Percentiles rank a stretch among this genome's conserved stretches.
These are phyloP conservation scores for Colletotrichum sidae DNA, from an alignment of 2,329 filamentous ascomycete species.

Conservation along the genomic window DNA sequence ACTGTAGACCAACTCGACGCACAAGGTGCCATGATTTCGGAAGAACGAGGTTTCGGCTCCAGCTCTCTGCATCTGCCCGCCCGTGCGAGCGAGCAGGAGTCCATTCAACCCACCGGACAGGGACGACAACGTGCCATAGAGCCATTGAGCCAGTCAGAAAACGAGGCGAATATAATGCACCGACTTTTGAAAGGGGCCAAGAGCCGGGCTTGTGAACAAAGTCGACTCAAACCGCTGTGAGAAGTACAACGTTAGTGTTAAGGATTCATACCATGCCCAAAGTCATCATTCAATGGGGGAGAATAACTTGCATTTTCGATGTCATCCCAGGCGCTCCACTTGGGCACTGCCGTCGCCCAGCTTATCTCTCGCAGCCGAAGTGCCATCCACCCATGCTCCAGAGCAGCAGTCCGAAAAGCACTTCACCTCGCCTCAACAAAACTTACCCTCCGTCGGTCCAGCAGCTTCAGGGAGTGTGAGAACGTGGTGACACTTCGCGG, in stretches of 20 bases:
- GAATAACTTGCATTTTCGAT: background rate
- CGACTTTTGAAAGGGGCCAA: conserved; percentile 11
- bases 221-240: background rate
- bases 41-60: conserved; percentile 2
- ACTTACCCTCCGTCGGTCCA: background rate
- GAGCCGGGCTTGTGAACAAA: background rate
- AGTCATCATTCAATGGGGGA: too few relatives aligned
- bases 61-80: conserved; percentile 5
- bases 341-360: conserved; percentile 18
- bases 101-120: conserved; percentile 10
- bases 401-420: background rate
- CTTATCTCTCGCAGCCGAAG: conserved; percentile 28
- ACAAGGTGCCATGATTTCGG: too few relatives aligned
- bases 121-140: conserved; percentile 1
- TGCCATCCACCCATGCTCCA: background rate
- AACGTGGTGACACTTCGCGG: conserved; percentile 29
- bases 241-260: conserved; percentile 11
- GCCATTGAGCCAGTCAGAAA: conserved; percentile 12
- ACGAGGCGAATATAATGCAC: conserved; percentile 9
- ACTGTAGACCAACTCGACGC: background rate
- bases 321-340: conserved; percentile 23
- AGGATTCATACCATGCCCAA: conserved; percentile 12
- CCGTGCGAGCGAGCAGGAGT: background rate
- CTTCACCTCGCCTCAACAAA: conserved; percentile 30
- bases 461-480: conserved; percentile 26